Evolutionary conservation across 352 stramenopile genomes (phyloP).

Genomic region (Labyrinthula sp.): DNA sequence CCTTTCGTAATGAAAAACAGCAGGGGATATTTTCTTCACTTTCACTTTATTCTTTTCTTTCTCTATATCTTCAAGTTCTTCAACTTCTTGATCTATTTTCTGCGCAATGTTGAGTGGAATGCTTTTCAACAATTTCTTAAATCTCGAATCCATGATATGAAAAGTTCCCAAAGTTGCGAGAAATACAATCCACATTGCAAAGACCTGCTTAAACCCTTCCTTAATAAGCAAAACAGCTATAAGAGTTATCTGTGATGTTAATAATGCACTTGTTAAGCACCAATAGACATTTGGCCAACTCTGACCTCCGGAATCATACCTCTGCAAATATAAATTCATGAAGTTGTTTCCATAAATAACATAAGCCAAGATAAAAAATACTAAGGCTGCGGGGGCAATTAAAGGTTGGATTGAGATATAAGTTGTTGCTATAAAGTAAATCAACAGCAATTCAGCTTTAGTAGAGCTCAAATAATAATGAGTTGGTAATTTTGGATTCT

Average conservation of each 20-base stretch:
- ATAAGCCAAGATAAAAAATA: conserved; percentile 23
- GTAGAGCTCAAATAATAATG: conserved; percentile 16
- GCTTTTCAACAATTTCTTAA: background rate
- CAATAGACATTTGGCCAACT: conserved; percentile 19
- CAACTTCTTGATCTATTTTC: conserved; percentile 13
- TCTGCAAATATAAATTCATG: conserved; percentile 18
- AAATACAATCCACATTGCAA: conserved; percentile 9
- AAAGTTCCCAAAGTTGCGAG: conserved; percentile 11
- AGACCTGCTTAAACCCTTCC: conserved; percentile 4
- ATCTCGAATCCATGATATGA: conserved; percentile 22
- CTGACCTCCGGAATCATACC: conserved; percentile 15
- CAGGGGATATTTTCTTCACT: no score
- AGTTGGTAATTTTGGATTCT: no score
- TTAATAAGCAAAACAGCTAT: conserved; percentile 16
- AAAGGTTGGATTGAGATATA: conserved; percentile 23
- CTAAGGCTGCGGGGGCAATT: conserved; percentile 12
- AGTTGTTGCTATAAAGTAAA: conserved; percentile 25
- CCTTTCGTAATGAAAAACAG: no score
- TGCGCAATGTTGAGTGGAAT: conserved; percentile 15
- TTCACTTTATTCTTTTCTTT: no score
- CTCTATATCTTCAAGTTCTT: conserved; percentile 6
- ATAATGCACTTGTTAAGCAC: conserved; percentile 18
- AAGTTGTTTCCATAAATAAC: conserved; percentile 18
- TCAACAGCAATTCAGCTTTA: conserved; percentile 21
- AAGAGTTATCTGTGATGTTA: conserved; percentile 20